Conservation (phyloP, 805 yeast genomes). For the Hanseniaspora mollemarum region DNA sequence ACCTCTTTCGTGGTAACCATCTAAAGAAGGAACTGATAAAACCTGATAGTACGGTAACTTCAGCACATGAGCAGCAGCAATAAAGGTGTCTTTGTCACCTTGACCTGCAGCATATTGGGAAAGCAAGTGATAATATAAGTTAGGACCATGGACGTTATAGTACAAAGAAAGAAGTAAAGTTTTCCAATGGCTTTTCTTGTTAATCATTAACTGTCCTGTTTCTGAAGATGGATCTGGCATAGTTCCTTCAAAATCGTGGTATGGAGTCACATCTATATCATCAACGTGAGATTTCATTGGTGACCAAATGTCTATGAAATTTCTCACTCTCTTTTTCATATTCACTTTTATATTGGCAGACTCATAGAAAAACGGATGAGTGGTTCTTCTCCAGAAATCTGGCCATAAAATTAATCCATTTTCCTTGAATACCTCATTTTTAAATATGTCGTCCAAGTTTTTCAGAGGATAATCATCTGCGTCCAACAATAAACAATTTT, state of each 20-base stretch:
- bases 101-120: constrained; percentile 71
- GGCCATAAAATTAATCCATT: constrained; percentile 61
- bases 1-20: constrained; percentile 29
- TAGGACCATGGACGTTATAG: constrained; percentile 58
- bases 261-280: constrained; percentile 30
- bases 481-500: constrained; percentile 59
- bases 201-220: constrained; percentile 58
- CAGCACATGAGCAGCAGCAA: constrained; percentile 48
- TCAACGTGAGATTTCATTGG: constrained; percentile 25
- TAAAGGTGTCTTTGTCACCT: constrained; percentile 70
- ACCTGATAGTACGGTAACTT: constrained; percentile 41
- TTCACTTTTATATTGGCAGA: constrained; percentile 50
- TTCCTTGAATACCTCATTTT: constrained; percentile 42
- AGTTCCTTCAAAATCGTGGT: constrained; percentile 52
- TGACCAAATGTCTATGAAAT: constrained; percentile 28
- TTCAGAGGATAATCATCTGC: constrained; percentile 64
- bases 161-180: constrained; percentile 51
- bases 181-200: constrained; percentile 47
- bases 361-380: constrained; percentile 59
- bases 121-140: constrained; percentile 53
- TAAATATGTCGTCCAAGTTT: constrained; percentile 51
- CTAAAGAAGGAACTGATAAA: constrained; percentile 29
- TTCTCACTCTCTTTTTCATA: constrained; percentile 31
- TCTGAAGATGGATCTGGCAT: constrained; percentile 62
- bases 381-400: constrained; percentile 78